phyloP scores from a whole-genome alignment of 768 basidiomycete genomes.

The Lactarius trivialis region DNA sequence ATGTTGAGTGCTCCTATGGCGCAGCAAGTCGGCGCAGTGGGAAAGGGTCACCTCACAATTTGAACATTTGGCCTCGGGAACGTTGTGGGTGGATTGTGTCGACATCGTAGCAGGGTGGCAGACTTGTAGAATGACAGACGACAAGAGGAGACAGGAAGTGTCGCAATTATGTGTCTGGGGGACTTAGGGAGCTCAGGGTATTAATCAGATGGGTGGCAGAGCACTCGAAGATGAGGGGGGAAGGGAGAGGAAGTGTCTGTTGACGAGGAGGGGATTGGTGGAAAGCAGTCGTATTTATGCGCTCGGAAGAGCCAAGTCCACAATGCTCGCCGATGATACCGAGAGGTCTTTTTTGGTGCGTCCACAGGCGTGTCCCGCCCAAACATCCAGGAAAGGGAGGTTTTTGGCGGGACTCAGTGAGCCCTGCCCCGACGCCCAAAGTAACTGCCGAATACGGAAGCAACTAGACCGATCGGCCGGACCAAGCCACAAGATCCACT shows the following conservation, averaged over 20 bases:
- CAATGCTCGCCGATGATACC: neutral
- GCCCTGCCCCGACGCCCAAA: slow-evolving; percentile 10
- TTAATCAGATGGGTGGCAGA: neutral
- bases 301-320: neutral
- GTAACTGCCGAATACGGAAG: neutral
- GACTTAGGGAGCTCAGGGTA: neutral
- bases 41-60: slow-evolving; percentile 9
- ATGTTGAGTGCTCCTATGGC: slow-evolving; percentile 10
- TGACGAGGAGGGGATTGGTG: neutral
- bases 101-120: neutral
- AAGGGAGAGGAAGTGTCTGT: neutral
- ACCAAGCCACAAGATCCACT: slow-evolving; percentile 3
- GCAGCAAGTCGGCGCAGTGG: slow-evolving; percentile 7
- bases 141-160: neutral
- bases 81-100: too few species aligned
- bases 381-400: slow-evolving; percentile 11
- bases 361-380: slow-evolving; percentile 5
- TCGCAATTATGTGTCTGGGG: neutral
- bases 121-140: neutral
- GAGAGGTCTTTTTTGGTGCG: neutral
- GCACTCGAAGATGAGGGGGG: neutral
- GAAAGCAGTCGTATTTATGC: slow-evolving; percentile 11
- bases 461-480: neutral
- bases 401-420: neutral
- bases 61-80: neutral